Percentiles rank a stretch among this genome's conserved stretches.
phyloP scores from a whole-genome alignment of 2,329 filamentous ascomycete genomes.

The Macrophomina phaseolina region DNA sequence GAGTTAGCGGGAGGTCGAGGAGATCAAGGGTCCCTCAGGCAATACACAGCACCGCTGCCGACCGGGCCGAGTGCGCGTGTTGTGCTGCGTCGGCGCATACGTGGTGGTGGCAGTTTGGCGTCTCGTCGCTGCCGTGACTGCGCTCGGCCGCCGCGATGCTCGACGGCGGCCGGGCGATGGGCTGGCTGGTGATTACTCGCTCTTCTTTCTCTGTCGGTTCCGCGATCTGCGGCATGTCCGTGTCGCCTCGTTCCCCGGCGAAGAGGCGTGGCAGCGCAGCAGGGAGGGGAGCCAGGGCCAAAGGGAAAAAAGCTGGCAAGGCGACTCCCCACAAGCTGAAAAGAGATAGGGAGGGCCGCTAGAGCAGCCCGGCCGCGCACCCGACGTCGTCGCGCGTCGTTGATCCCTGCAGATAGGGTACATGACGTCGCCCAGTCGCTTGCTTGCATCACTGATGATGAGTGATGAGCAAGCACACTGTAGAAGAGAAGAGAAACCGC shows the following conservation, averaged over 20 bases:
- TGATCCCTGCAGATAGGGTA: slow-evolving; percentile 6
- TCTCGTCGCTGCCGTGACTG: neutral
- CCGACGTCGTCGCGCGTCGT: slow-evolving; percentile 7
- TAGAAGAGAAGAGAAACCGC: neutral
- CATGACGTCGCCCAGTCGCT: slow-evolving; percentile 3
- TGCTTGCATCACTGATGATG: neutral
- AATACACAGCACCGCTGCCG: neutral
- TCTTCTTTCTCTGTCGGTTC: neutral
- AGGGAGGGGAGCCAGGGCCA: too few species aligned
- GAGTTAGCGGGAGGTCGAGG: neutral
- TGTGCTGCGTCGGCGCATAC: neutral
- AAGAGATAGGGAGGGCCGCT: too few species aligned
- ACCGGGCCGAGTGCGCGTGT: neutral
- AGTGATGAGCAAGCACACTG: neutral
- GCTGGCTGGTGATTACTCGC: neutral
- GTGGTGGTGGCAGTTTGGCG: neutral
- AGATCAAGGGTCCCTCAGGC: neutral
- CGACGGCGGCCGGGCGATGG: neutral
- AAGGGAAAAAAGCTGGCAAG: neutral
- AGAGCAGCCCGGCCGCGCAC: neutral
- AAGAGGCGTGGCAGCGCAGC: too few species aligned
- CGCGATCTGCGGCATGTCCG: neutral
- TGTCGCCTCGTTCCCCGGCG: neutral
- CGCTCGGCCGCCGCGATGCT: neutral
- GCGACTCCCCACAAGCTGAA: too few species aligned